Base-by-base conservation (phyloP, 2,329 filamentous ascomycete species). In the Fusarium concolor region DNA sequence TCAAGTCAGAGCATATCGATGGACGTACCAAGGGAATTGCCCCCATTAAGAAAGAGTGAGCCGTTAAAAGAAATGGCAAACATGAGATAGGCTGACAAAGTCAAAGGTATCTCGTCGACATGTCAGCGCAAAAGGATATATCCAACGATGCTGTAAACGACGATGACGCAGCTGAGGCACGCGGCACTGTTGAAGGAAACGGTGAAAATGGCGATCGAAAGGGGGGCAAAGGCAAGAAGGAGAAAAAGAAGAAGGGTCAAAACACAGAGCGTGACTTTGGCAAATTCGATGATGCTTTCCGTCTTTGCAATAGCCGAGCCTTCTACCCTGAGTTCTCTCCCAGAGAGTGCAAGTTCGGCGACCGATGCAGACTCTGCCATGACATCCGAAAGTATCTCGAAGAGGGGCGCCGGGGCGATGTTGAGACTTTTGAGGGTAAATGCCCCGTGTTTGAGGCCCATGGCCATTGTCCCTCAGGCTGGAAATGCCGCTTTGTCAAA, bases 401-500 rank as follows among this genome's bases (percentile, higher is more conserved):
- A 31, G 89, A 96, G 57, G 92, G 94, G 64, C 94, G 95, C 69
- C 89, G 93, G 43, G 88, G 88, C 62, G 93, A 98, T 75, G 84
- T 97, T 38, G 85, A 86, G 7, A 93, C 91, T 0, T 91, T 97
- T 73, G 85, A 84, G 41, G 91, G 92, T 9, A 84, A 90, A 65
- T 99, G 96, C 75, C 95, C 94, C 1, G 86, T 97, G 10, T 97
- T 89, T 78, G 90, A 92, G 69, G 83, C 84, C 17, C 87, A 90
- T 67, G 94, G 94, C 14, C 88, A 85, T 65, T 99, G 96, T 74
- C 86, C 87, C 47, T 88, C 91, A 15, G 96, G 96, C 8, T 99
- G 95, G 94, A 97, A 95, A 77, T 99, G 96, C 77, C 91, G 95
- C 22, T 97, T 97, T 75, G 91, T 93, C 33, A 87, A 87, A 66